These are phyloP conservation scores for Trichomonascaceae sp. DNA, from an alignment of 1,139 yeast genomes.

Conservation along the genomic window DNA sequence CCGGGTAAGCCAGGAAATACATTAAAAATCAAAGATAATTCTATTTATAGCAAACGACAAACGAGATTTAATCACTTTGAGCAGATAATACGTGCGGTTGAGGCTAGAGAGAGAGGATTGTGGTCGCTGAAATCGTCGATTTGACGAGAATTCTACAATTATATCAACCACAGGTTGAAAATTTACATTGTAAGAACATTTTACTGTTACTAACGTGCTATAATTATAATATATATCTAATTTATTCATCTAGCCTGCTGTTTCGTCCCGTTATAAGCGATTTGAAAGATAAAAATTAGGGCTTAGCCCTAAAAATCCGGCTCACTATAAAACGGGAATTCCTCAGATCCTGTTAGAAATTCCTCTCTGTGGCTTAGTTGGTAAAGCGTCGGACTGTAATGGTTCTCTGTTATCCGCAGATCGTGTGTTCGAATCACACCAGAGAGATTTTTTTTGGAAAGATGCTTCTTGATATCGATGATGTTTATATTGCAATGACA, in stretches of 20 bases:
- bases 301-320: background rate
- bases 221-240: too few relatives aligned
- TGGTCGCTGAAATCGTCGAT: background rate
- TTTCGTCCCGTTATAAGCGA: background rate
- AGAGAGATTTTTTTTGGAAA: conserved; percentile 9
- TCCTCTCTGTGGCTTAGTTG: conserved; percentile 12
- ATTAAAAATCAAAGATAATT: background rate
- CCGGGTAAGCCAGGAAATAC: background rate
- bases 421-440: conserved; percentile 12
- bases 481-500: too few relatives aligned
- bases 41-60: background rate
- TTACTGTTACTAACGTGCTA: background rate
- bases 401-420: conserved; percentile 12
- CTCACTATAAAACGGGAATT: background rate
- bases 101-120: background rate
- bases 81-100: background rate
- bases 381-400: conserved; percentile 13
- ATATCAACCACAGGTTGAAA: too few relatives aligned
- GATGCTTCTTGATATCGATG: too few relatives aligned
- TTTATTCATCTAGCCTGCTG: background rate
- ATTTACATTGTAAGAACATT: background rate
- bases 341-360: background rate
- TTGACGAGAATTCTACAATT: too few relatives aligned
- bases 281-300: background rate
- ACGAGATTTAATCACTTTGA: background rate